phyloP scores from a whole-genome alignment of 2,329 filamentous ascomycete genomes.

The Cladosporium sp. region DNA sequence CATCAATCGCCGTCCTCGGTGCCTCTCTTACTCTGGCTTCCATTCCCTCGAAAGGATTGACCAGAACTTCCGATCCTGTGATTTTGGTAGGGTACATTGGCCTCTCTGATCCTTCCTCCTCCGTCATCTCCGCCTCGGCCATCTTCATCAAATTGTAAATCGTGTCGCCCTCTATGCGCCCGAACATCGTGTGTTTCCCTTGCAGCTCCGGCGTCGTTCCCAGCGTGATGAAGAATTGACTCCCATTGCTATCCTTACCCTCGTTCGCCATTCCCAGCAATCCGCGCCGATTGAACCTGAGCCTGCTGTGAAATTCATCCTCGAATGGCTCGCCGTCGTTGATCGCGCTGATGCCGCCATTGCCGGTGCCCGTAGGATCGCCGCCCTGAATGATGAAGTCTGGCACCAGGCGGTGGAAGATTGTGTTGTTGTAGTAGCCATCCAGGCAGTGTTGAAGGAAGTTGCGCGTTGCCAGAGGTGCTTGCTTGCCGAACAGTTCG shows the following conservation, averaged over 20 bases:
- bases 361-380: constrained; percentile 87
- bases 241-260: constrained; percentile 78
- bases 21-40: constrained; percentile 61
- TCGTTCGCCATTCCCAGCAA: constrained; percentile 96
- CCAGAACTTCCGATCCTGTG: constrained; percentile 66
- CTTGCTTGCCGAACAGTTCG: constrained; percentile 93
- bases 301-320: constrained; percentile 86
- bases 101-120: constrained; percentile 67
- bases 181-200: constrained; percentile 90
- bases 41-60: constrained; percentile 82
- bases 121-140: constrained; percentile 76
- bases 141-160: constrained; percentile 96
- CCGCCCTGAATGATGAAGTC: constrained; percentile 93
- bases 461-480: constrained; percentile 85
- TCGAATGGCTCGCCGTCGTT: constrained; percentile 77
- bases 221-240: constrained; percentile 95
- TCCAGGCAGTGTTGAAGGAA: constrained; percentile 94
- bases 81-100: constrained; percentile 85
- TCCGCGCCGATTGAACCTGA: constrained; percentile 90
- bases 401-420: constrained; percentile 89
- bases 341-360: constrained; percentile 88
- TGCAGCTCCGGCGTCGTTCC: constrained; percentile 78
- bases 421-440: constrained; percentile 89
- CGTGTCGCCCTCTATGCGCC: constrained; percentile 84
- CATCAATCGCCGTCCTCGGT: constrained; percentile 43